Conservation (phyloP, 2,329 filamentous ascomycete genomes). For the Cladophialophora exuberans region DNA sequence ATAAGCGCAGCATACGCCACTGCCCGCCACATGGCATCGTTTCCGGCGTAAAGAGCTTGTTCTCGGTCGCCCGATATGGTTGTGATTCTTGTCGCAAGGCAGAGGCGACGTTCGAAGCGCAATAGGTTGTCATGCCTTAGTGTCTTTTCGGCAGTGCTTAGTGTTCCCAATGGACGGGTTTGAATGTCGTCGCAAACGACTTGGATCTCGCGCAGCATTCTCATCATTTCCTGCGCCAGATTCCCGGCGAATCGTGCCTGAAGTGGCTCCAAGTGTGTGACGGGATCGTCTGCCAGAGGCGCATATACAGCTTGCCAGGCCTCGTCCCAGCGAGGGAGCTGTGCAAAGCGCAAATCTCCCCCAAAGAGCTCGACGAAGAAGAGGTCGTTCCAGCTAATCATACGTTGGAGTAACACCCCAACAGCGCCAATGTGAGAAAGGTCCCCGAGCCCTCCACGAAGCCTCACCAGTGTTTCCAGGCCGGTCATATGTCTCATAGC, state of each 20-base stretch:
- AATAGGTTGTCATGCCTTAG: slow-evolving; percentile 14
- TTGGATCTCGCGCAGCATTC: slow-evolving; percentile 14
- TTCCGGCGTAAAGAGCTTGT: not conserved
- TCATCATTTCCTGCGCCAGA: not conserved
- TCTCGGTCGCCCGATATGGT: not conserved
- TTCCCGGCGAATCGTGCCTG: slow-evolving; percentile 16
- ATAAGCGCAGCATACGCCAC: slow-evolving; percentile 15
- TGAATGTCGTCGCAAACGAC: slow-evolving; percentile 13
- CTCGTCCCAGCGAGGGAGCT: slow-evolving; percentile 13
- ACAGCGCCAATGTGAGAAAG: slow-evolving; percentile 11
- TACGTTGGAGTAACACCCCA: slow-evolving; percentile 10
- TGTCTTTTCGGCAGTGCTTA: slow-evolving; percentile 5
- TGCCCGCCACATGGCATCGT: slow-evolving; percentile 2
- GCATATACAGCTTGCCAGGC: slow-evolving; percentile 9
- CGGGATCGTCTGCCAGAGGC: slow-evolving; percentile 4
- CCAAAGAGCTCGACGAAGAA: slow-evolving; percentile 18
- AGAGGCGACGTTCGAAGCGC: slow-evolving; percentile 15
- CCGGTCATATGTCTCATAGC: slow-evolving; percentile 9
- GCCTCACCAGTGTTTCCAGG: slow-evolving; percentile 7
- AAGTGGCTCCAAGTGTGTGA: slow-evolving; percentile 16
- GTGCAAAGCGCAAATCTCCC: slow-evolving; percentile 9
- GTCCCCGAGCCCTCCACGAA: slow-evolving; percentile 7
- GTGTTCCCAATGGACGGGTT: slow-evolving; percentile 2
- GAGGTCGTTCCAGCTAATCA: slow-evolving; percentile 17
- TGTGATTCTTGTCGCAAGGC: slow-evolving; percentile 10